Evolutionary conservation across 352 stramenopile species (phyloP), one percentile per base, ranked within the genome.

Genomic region (Albugo laibachii): DNA sequence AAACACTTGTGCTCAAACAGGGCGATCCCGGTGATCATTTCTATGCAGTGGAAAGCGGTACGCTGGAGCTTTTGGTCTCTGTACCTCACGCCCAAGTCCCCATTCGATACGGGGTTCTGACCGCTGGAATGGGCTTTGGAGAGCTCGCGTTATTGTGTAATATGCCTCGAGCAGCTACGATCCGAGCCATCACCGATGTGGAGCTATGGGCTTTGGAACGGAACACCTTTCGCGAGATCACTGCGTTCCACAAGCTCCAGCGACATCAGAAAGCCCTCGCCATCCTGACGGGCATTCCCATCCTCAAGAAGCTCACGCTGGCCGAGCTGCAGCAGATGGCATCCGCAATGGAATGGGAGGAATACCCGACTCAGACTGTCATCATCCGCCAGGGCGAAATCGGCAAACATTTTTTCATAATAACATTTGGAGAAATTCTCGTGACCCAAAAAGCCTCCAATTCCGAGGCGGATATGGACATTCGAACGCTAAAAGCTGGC

Each of bases 131-230:
- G 57, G 75, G 83, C 5, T 98, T 98, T 66, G 95, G 95, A 21
- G 95, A 99, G 56, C 59, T 98, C 1, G 93, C 94, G 4, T 62
- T 99, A 40, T 70, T 98, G 53, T 98, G 97, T 62, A 96, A 97
- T 54, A 82, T 86, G 62, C 94, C 94, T 10, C 72, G 94, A 45
- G 92, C 94, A 2, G 95, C 93, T 8, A 97, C 91, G 54, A 94
- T 95, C 41, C 68, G 68, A 0, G 63, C 76, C 0, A 58, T 75
- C 18, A 69, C 65, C 0, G 63, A 72, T 14, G 69, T 77, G 0
- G 59, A 80, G 41, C 57, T 83, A 11, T 86, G 74, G 74, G 69
- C 66, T 0, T 60, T 86, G 0, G 74, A 86, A 39, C 70, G 74
- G 14, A 80, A 80, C 46, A 69, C 63, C 0, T 86, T 83, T 47